Percentiles rank a stretch among this genome's conserved stretches.
Conservation (phyloP, 2,329 filamentous ascomycete species). For the Pezicula rhizophila region DNA sequence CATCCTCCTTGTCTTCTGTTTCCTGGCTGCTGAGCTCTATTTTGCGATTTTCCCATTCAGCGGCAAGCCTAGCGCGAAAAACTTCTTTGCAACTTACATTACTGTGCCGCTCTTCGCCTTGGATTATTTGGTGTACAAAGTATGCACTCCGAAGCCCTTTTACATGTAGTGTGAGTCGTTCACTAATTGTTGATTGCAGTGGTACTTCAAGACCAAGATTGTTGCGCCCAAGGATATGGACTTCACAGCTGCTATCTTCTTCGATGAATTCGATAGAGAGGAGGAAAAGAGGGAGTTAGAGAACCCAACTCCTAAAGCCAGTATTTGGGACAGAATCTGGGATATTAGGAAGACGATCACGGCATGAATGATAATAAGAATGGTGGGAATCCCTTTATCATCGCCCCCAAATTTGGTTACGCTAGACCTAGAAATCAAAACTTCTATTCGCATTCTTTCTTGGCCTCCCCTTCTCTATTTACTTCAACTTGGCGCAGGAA, state of each 20-base stretch:
- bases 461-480: too few relatives aligned
- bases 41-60: constrained; percentile 5
- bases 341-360: not conserved
- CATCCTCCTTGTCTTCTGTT: constrained; percentile 56
- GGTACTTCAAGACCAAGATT: constrained; percentile 7
- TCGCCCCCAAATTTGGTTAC: too few relatives aligned
- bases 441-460: too few relatives aligned
- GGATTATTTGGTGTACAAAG: constrained; percentile 5
- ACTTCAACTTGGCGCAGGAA: too few relatives aligned
- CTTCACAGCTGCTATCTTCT: constrained; percentile 3
- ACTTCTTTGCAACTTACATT: constrained; percentile 7
- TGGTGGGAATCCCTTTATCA: too few relatives aligned
- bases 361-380: not conserved
- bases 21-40: constrained; percentile 47
- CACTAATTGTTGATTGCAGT: not conserved
- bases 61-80: constrained; percentile 4
- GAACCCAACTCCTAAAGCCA: constrained; percentile 1
- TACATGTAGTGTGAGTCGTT: not conserved
- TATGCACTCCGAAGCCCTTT: not conserved
- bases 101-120: constrained; percentile 4
- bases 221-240: constrained; percentile 5
- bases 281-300: not conserved
- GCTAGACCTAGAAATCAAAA: too few relatives aligned
- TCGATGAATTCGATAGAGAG: constrained; percentile 4
- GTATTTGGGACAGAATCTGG: constrained; percentile 5